Base-by-base conservation (phyloP, 768 basidiomycete genomes). In the Leccinum disarticulatum region DNA sequence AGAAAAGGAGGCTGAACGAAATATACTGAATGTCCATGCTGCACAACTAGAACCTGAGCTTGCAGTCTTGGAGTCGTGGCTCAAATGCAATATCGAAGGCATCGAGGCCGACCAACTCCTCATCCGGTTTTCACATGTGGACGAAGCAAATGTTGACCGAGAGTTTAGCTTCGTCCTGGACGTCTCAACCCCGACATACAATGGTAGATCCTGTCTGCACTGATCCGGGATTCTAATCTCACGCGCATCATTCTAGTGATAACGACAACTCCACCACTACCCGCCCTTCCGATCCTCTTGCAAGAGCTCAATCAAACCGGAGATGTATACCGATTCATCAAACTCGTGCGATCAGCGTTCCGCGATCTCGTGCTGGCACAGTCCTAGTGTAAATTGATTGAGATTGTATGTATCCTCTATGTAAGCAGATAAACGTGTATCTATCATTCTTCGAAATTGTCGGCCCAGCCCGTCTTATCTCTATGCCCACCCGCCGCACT, bases 141-240 rank as follows among this genome's bases (percentile, higher is more conserved):
- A 93, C 66, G 76, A 80, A 5, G 63, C 74, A 3, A 82, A 88
- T 50, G 77, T 79, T 2, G 78, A 83, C 9, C 78, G 82, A 31
- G 90, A 92, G 63, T 91, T 86, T 59, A 85, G 81, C 59, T 77
- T 95, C 59, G 86, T 93, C 0, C 71, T 95, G n/a, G 91, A 95
- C 67, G 77, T 91, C 19, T 84, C 87, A 3, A 74, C 74, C 25
- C 73, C 77, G 27, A 74, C 75, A 3, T 93, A 90, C 66, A 83
- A 83, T 78, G 90, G 93, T 93, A 49, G 36, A 80, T 65, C 50
- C 35, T 11, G 57, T 19, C 43, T 36, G 14, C 19, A 38, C 11
- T 27, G 2, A 33, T 36, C 19, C 2, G n/a, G 28, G 8, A 19
- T 19, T 3, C 28, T 7, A 15, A 25, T 55, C 54, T 59, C 17